Evolutionary conservation across 106 monocot genomes (phyloP).

Genomic region (Allium fistulosum): DNA sequence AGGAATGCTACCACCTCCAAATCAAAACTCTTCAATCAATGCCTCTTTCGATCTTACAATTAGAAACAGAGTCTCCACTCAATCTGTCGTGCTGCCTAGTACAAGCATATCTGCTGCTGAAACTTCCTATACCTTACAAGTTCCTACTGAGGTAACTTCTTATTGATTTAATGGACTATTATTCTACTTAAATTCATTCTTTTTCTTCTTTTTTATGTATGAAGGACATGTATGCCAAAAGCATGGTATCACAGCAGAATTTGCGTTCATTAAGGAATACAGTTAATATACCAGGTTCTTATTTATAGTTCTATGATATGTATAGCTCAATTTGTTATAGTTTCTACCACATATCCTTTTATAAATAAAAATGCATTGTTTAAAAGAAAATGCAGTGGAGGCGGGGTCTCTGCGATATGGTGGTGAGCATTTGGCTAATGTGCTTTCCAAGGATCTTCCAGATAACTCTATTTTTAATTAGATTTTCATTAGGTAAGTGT

Average conservation of each 20-base stretch:
- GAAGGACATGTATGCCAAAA: neutral
- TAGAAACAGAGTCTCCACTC: constrained; percentile 13
- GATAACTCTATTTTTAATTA: neutral
- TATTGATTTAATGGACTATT: neutral
- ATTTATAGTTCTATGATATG: neutral
- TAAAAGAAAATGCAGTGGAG: constrained; percentile 6
- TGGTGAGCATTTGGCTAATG: neutral
- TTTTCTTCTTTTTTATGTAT: neutral
- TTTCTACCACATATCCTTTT: neutral
- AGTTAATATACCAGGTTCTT: constrained; percentile 7
- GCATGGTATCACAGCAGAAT: constrained; percentile 7
- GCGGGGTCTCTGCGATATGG: neutral
- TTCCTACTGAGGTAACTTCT: constrained; percentile 3
- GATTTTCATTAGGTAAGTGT: neutral
- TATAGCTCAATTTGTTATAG: neutral
- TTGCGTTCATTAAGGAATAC: constrained; percentile 1
- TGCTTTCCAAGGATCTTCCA: neutral
- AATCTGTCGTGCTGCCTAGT: constrained; percentile 13
- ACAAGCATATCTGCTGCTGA: constrained; percentile 14
- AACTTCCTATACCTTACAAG: constrained; percentile 10
- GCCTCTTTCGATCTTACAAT: constrained; percentile 24
- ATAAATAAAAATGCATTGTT: neutral
- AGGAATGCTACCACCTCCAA: constrained; percentile 21
- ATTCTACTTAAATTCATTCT: neutral
- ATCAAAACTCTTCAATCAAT: constrained; percentile 21